Evolutionary conservation across 2,329 filamentous ascomycete genomes (phyloP).

Genomic region (Hymenoscyphus fraxineus): DNA sequence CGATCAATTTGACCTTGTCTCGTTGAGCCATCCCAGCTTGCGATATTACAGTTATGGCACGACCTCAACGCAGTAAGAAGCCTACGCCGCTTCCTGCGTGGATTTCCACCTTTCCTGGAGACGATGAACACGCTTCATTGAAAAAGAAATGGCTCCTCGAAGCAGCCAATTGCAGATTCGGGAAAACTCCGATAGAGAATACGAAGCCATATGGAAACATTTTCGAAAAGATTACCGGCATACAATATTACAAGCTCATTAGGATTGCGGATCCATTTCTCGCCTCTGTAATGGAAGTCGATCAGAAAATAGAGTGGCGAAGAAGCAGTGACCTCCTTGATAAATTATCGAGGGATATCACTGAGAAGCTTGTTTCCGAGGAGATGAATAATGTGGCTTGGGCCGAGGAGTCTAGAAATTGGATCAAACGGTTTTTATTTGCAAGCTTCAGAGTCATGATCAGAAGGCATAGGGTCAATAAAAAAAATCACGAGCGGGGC

Average conservation of each 20-base stretch:
- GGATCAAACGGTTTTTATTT: not conserved
- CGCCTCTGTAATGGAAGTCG: not conserved
- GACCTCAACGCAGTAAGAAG: too few relatives aligned
- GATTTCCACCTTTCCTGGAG: not conserved
- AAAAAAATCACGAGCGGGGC: not conserved
- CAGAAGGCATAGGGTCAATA: not conserved
- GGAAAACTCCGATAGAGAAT: not conserved
- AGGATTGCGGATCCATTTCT: not conserved
- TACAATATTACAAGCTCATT: not conserved
- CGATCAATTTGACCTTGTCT: too few relatives aligned
- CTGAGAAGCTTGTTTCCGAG: not conserved
- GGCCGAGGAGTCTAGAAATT: not conserved
- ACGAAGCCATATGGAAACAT: not conserved
- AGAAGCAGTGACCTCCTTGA: not conserved
- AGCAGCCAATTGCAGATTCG: not conserved
- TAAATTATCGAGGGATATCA: not conserved
- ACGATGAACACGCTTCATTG: not conserved
- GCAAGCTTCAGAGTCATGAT: not conserved
- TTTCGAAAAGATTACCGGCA: not conserved
- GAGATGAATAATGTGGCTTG: not conserved
- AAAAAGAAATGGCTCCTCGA: not conserved
- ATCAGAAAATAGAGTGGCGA: not conserved
- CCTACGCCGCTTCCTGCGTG: not conserved
- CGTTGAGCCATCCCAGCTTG: too few relatives aligned
- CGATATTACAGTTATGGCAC: too few relatives aligned